phyloP scores from a whole-genome alignment of 495 filamentous ascomycete species.

The Friedmanniomyces simplex region DNA sequence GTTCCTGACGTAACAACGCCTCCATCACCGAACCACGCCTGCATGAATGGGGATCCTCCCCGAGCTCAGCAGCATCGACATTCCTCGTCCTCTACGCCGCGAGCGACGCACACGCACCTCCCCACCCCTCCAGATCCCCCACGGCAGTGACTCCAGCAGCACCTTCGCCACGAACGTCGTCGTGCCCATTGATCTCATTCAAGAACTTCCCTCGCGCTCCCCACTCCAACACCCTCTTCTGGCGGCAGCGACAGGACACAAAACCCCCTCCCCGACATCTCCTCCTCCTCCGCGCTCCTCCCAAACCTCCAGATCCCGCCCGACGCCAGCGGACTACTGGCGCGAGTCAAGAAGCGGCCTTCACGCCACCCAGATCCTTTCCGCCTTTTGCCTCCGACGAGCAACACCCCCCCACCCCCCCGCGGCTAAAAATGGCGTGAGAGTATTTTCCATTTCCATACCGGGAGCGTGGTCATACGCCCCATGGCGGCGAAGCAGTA shows the following conservation, averaged over 20 bases:
- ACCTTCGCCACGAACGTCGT: conserved; percentile 5
- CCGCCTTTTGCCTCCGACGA: not conserved
- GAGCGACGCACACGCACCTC: not conserved
- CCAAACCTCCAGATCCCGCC: not conserved
- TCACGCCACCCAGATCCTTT: not conserved
- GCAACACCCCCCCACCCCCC: too few relatives aligned
- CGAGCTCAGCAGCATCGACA: conserved; percentile 7
- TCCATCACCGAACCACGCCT: conserved; percentile 3
- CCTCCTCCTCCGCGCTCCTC: not conserved
- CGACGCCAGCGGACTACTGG: not conserved
- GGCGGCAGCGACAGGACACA: too few relatives aligned
- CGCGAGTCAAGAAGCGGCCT: not conserved
- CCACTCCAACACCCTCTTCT: not conserved
- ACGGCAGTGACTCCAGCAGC: not conserved
- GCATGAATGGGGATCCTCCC: not conserved
- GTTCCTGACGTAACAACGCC: not conserved
- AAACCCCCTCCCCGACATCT: not conserved
- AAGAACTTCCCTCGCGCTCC: conserved; percentile 2
- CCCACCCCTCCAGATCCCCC: not conserved
- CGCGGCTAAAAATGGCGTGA: not conserved
- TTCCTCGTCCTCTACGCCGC: conserved; percentile 3
- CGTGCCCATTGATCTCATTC: not conserved
- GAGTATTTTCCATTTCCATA: conserved; percentile 1
- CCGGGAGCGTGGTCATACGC: conserved; percentile 6
- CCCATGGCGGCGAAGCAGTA: not conserved